A percentile compares a stretch with the other conserved stretches of the same genome.
Conservation (phyloP, 805 yeast species). For the Ogataea haglerorum region DNA sequence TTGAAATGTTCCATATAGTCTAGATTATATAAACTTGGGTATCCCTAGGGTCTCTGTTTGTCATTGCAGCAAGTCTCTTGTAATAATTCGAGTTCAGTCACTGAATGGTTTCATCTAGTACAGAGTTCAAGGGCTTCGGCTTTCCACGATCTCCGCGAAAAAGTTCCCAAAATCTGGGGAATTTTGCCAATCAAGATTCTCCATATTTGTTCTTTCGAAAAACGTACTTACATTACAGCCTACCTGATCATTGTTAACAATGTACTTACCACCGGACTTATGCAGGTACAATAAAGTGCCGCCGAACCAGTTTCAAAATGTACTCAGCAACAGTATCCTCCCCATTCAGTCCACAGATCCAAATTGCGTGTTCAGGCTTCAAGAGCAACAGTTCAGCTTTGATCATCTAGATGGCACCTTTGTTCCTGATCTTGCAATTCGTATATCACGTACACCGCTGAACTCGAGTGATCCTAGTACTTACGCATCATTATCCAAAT, state of each 20-base stretch:
- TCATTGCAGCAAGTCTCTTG: too few species aligned
- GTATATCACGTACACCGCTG: conserved; percentile 37
- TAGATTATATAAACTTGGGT: too few species aligned
- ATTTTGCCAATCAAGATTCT: neutral
- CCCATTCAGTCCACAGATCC: conserved; percentile 37
- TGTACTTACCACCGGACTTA: conserved; percentile 35
- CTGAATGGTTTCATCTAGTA: neutral
- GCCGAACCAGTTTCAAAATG: conserved; percentile 26
- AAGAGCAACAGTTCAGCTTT: conserved; percentile 32
- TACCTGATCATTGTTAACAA: conserved; percentile 4
- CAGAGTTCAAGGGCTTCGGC: neutral
- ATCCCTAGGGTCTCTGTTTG: too few species aligned
- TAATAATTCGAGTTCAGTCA: too few species aligned
- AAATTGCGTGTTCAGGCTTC: conserved; percentile 28
- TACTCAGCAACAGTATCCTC: conserved; percentile 29
- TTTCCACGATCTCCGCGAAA: neutral
- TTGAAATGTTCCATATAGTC: too few species aligned
- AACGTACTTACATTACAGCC: too few species aligned
- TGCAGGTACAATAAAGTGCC: conserved; percentile 25
- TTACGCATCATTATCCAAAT: conserved; percentile 50
- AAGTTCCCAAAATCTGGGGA: neutral
- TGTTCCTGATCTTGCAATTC: conserved; percentile 30
- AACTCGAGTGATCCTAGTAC: conserved; percentile 44
- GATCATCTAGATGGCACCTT: conserved; percentile 32
- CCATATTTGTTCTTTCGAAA: neutral